Percentiles rank a stretch among this genome's conserved stretches.
These are phyloP conservation scores for Penicillium samsonianum DNA, from an alignment of 495 filamentous ascomycete genomes.

Conservation along the genomic window DNA sequence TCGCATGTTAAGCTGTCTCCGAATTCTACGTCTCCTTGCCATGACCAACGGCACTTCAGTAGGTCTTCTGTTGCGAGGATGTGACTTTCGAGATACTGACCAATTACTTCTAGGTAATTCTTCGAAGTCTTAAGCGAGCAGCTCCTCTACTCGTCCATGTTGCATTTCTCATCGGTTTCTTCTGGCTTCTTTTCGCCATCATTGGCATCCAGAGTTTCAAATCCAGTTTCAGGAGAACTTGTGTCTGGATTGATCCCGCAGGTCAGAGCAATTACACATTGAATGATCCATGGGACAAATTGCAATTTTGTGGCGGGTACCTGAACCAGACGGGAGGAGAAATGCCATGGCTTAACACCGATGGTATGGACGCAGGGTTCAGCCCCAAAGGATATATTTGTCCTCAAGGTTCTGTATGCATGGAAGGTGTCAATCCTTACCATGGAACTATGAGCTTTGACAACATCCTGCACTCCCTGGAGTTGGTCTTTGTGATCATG, in stretches of 20 bases:
- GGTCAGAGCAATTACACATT: conserved; percentile 40
- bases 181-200: conserved; percentile 98
- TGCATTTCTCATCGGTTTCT: conserved; percentile 94
- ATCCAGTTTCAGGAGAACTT: conserved; percentile 82
- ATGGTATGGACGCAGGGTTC: conserved; percentile 45
- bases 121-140: conserved; percentile 92
- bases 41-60: conserved; percentile 90
- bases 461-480: conserved; percentile 85
- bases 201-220: conserved; percentile 98
- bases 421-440: conserved; percentile 77
- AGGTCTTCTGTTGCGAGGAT: conserved; percentile 24
- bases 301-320: conserved; percentile 88
- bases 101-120: conserved; percentile 63
- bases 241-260: conserved; percentile 74
- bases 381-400: conserved; percentile 89
- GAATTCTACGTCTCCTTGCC: conserved; percentile 83
- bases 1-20: conserved; percentile 91
- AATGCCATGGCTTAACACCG: conserved; percentile 64
- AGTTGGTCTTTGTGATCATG: conserved; percentile 99
- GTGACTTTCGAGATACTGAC: conserved; percentile 25
- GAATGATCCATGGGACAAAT: conserved; percentile 50
- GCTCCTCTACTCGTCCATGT: conserved; percentile 93
- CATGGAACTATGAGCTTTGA: conserved; percentile 91
- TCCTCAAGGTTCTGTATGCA: conserved; percentile 76
- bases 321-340: conserved; percentile 55